A percentile compares a stretch with the other conserved stretches of the same genome.
Evolutionary conservation across 768 basidiomycete species (phyloP).

Genomic region (Boletellus ananiceps): DNA sequence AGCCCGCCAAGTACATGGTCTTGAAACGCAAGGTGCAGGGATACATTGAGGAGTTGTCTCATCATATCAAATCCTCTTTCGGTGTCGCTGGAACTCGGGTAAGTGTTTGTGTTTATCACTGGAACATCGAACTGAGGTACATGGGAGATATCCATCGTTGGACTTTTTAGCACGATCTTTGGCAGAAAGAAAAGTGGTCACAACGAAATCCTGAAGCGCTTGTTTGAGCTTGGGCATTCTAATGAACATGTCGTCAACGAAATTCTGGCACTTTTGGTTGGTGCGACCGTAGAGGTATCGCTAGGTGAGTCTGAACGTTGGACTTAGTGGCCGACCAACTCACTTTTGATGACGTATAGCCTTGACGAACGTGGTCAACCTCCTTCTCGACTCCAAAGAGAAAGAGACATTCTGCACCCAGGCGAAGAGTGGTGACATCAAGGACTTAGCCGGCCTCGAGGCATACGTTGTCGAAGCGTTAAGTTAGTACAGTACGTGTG

Average conservation of each 20-base stretch:
- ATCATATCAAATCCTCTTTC: slow-evolving; percentile 52
- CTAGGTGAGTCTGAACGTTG: slow-evolving; percentile 42
- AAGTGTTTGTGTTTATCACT: slow-evolving; percentile 5
- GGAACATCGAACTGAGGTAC: neutral
- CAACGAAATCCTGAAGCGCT: slow-evolving; percentile 50
- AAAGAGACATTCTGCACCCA: slow-evolving; percentile 35
- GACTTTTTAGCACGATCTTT: slow-evolving; percentile 49
- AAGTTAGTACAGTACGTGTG: slow-evolving; percentile 42
- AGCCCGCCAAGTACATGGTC: slow-evolving; percentile 53
- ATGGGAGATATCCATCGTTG: slow-evolving; percentile 30
- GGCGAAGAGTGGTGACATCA: slow-evolving; percentile 28
- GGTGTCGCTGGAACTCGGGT: slow-evolving; percentile 43
- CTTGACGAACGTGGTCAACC: slow-evolving; percentile 60
- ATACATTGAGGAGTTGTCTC: slow-evolving; percentile 50
- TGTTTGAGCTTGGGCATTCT: slow-evolving; percentile 52
- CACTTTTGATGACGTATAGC: slow-evolving; percentile 34
- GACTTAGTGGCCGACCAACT: neutral
- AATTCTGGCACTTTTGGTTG: slow-evolving; percentile 66
- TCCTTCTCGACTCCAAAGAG: slow-evolving; percentile 53
- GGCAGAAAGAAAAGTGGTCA: slow-evolving; percentile 39
- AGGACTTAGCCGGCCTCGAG: slow-evolving; percentile 40
- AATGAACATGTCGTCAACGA: slow-evolving; percentile 63
- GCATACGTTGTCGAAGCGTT: slow-evolving; percentile 65
- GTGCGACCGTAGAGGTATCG: slow-evolving; percentile 61
- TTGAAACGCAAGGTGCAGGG: slow-evolving; percentile 47